Percentiles rank a stretch among this genome's conserved stretches.
phyloP scores from a whole-genome alignment of 2,329 filamentous ascomycete species.

The Cladophialophora exuberans region DNA sequence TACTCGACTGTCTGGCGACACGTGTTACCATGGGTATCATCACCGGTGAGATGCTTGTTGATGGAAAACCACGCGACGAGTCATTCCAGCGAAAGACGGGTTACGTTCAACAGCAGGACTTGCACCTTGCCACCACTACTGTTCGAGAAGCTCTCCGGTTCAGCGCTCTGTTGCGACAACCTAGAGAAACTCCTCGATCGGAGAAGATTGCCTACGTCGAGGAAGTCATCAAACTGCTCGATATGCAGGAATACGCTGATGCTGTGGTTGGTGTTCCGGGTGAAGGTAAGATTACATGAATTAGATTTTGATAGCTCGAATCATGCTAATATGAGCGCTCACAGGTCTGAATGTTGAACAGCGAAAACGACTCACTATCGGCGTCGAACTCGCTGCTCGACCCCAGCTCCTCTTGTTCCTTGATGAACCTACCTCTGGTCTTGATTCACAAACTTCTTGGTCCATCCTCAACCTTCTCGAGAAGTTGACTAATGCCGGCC shows the following conservation, averaged over 20 bases:
- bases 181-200: constrained; percentile 66
- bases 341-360: constrained; percentile 62
- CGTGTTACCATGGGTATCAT: constrained; percentile 88
- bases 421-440: constrained; percentile 68
- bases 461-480: constrained; percentile 65
- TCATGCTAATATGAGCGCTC: neutral
- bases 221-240: constrained; percentile 84
- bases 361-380: constrained; percentile 81
- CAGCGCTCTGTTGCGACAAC: constrained; percentile 82
- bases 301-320: neutral
- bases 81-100: constrained; percentile 91
- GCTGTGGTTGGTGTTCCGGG: constrained; percentile 88
- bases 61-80: constrained; percentile 71
- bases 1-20: constrained; percentile 82
- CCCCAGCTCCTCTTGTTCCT: constrained; percentile 69
- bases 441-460: constrained; percentile 67
- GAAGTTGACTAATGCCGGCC: constrained; percentile 61
- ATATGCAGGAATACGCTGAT: constrained; percentile 88
- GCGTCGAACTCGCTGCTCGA: constrained; percentile 78
- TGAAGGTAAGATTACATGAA: constrained; percentile 58
- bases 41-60: constrained; percentile 80
- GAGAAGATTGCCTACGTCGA: constrained; percentile 92
- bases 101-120: constrained; percentile 89
- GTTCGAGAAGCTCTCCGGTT: constrained; percentile 87
- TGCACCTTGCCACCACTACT: constrained; percentile 80